phyloP scores from a whole-genome alignment of 345 rosid genomes.

The Melaleuca alternifolia region DNA sequence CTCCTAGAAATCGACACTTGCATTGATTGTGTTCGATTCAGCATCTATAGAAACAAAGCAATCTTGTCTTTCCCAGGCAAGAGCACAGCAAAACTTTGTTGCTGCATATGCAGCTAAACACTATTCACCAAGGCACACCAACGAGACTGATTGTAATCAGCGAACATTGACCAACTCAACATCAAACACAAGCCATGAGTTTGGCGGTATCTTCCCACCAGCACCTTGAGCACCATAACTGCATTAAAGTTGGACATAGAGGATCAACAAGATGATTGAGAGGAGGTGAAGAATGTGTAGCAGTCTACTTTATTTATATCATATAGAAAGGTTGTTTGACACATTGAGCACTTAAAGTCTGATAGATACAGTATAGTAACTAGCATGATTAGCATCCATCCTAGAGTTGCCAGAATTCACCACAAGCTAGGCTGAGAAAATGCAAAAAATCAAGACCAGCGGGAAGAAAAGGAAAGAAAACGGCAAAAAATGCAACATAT shows the following conservation, averaged over 20 bases:
- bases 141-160: constrained; percentile 2
- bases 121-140: not conserved
- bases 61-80: not conserved
- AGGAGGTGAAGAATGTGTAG: not conserved
- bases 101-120: not conserved
- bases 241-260: constrained; percentile 3
- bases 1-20: not conserved
- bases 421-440: not conserved
- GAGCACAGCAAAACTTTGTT: not conserved
- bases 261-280: not conserved
- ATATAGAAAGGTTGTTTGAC: not conserved
- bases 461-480: not conserved
- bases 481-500: not conserved
- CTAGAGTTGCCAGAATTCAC: not conserved
- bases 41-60: not conserved
- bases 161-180: constrained; percentile 53
- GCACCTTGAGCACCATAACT: constrained; percentile 35
- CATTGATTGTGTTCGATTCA: not conserved
- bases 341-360: not conserved
- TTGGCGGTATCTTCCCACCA: constrained; percentile 50
- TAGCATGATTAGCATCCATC: not conserved
- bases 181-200: constrained; percentile 63
- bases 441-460: not conserved
- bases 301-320: not conserved
- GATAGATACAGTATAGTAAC: not conserved